Conservation (phyloP, 495 filamentous ascomycete species). For the Xylaria flabelliformis region DNA sequence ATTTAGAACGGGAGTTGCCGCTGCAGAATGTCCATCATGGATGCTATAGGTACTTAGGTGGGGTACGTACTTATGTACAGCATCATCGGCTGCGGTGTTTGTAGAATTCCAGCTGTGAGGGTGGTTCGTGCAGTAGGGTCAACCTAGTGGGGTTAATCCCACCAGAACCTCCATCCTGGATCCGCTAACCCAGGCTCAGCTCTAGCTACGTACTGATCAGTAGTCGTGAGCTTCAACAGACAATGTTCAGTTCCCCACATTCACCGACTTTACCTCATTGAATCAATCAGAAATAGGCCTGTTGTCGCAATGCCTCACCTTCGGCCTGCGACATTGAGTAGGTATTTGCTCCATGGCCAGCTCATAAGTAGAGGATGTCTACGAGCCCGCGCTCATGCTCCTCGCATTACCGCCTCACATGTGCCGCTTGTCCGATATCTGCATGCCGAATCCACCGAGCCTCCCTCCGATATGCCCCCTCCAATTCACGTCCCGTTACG, state of each 20-base stretch:
- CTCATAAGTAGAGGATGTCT: slow-evolving; percentile 51
- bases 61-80: no score
- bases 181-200: background rate
- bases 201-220: background rate
- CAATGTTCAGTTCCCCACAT: background rate
- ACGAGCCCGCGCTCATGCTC: slow-evolving; percentile 23
- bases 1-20: background rate
- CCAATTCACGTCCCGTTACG: slow-evolving; percentile 60
- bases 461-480: slow-evolving; percentile 21
- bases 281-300: background rate
- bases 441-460: slow-evolving; percentile 31
- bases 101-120: background rate
- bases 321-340: slow-evolving; percentile 47
- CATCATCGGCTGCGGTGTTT: no score
- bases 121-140: slow-evolving; percentile 15
- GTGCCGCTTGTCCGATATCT: slow-evolving; percentile 27
- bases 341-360: slow-evolving; percentile 56
- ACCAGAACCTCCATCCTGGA: background rate
- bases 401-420: background rate
- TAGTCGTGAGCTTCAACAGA: background rate
- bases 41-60: no score
- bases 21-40: background rate
- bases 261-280: background rate
- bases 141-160: background rate
- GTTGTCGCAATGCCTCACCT: slow-evolving; percentile 42